Conservation (phyloP, 2,329 filamentous ascomycete genomes). For the Colletotrichum cordylinicola region DNA sequence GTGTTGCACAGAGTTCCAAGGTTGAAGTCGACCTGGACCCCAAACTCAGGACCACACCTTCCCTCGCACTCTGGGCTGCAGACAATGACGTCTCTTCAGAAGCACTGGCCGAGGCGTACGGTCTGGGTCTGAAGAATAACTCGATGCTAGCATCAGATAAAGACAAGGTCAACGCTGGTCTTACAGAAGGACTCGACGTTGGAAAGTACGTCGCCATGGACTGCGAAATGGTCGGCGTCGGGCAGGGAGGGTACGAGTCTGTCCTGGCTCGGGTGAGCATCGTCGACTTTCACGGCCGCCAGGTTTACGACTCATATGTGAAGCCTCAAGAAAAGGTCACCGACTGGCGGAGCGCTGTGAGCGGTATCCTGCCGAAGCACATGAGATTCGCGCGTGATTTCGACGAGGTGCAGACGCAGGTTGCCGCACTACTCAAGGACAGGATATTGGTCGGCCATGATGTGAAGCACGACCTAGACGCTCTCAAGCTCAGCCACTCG, state of each 20-base stretch:
- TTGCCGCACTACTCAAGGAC: constrained; percentile 72
- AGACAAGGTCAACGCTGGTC: constrained; percentile 68
- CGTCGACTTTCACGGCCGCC: constrained; percentile 91
- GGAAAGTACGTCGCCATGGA: constrained; percentile 94
- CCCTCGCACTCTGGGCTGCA: constrained; percentile 64
- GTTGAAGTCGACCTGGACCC: constrained; percentile 41
- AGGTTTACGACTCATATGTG: constrained; percentile 95
- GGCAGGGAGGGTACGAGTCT: constrained; percentile 71
- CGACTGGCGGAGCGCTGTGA: constrained; percentile 89
- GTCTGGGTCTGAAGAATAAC: constrained; percentile 55
- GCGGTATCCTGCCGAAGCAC: constrained; percentile 77
- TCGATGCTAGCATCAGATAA: constrained; percentile 53
- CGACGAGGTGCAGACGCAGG: constrained; percentile 75
- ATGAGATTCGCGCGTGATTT: constrained; percentile 75
- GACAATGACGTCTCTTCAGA: constrained; percentile 67
- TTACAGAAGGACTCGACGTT: constrained; percentile 66
- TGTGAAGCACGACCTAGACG: constrained; percentile 78
- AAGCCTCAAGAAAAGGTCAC: constrained; percentile 78
- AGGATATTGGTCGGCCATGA: constrained; percentile 85
- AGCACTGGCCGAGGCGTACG: constrained; percentile 67
- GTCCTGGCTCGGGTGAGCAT: constrained; percentile 86
- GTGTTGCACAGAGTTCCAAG: constrained; percentile 57
- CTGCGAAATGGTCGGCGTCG: constrained; percentile 97
- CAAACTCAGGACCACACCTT: constrained; percentile 47
- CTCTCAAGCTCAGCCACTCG: constrained; percentile 79